Evolutionary conservation across 495 filamentous ascomycete species (phyloP), one percentile per base, ranked within the genome.

Genomic region (Durotheca rogersii): DNA sequence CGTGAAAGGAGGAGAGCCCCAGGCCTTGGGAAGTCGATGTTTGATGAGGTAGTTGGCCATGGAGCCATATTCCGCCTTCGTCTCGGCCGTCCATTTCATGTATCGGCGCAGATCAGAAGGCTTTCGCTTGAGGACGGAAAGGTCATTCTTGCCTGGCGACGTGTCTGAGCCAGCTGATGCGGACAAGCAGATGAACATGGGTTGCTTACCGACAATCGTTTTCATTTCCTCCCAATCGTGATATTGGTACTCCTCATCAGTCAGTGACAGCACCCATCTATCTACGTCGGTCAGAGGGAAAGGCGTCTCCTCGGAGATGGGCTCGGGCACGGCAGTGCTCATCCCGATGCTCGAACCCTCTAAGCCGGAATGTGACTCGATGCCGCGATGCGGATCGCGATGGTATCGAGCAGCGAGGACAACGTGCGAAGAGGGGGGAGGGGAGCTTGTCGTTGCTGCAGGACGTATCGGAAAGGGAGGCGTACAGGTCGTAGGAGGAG

Each of bases 101-200:
- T 97, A 97, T 37, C 87, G 85, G 61, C 81, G 76, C 7, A 95
- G 78, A 62, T 93, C 87, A 51, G 85, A 89, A 21, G 92, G 92
- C 66, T 82, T 84, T 48, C 92, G 81, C 68, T 87, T 88, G 21
- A 97, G 77, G 9, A 83, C 75, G 19, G 75, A 79, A 57, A 96
- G 86, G 35, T 87, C 77, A 64, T 94, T 93, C 63, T 57, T 52
- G 37, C 44, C 58, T 51, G 15, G 39, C 21, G 21, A 42, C 38
- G 29, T 39, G 51, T 47, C 11, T 56, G 15, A 51, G 37, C 31
- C 29, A 33, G 20, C 41, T 55, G 42, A 42, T 35, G 39, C 14
- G 27, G 29, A n/a, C 17, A 33, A 20, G 11, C 20, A 29, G 14
- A 23, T 44, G 32, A 31, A 2, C 1, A 36, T 10, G 6, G 15